Evolutionary conservation across 805 yeast genomes (phyloP), one percentile per base, ranked within the genome.

Genomic region (Wickerhamiella allomyrinae): DNA sequence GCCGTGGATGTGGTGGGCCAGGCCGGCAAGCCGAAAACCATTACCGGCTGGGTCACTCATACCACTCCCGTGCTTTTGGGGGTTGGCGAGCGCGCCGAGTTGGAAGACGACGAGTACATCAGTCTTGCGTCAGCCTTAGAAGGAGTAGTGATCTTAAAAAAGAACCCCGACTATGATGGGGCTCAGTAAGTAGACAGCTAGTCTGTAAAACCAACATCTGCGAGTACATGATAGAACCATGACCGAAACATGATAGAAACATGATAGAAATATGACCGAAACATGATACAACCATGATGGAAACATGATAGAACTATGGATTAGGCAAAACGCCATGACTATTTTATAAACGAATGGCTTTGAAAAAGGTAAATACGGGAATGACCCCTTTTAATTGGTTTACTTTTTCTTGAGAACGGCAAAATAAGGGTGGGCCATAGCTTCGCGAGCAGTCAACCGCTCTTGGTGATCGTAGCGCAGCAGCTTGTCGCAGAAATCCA

Each of bases 21-120:
- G 62, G 99, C 97, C 0, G 99, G 99, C 66, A 85, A 84, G 54
- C 99, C 98, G 39, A 91, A 91, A 69, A 87, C 96, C 10, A 91
- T 91, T 38, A 91, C 99, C 3, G 99, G 99, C 29, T 91, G 98
- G 98, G 97, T 91, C 17, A 91, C 99, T 1, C 98, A 91, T 57
- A 82, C 91, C 5, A 91, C 99, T 0, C 99, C 99, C 0, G 99
- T 91, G 17, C 68, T 91, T 53, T 69, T 91, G 43, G 87, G 91
- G 33, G 77, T 78, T 53, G 97, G 97, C 35, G 99, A 91, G 62
- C 73, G 96, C 48, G 99, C 98, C 0, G 99, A 91, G 62, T 68
- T 91, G 51, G 99, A 93, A 59, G 86, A 82, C 53, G 94, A 86
- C 46, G 95, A 91, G 63, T 91, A 87, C 65, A 70, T 83, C 47